A percentile compares a stretch with the other conserved stretches of the same genome.
Evolutionary conservation across 1,284 basidiomycete species (phyloP).

Genomic region (Ceratobasidium sp.): DNA sequence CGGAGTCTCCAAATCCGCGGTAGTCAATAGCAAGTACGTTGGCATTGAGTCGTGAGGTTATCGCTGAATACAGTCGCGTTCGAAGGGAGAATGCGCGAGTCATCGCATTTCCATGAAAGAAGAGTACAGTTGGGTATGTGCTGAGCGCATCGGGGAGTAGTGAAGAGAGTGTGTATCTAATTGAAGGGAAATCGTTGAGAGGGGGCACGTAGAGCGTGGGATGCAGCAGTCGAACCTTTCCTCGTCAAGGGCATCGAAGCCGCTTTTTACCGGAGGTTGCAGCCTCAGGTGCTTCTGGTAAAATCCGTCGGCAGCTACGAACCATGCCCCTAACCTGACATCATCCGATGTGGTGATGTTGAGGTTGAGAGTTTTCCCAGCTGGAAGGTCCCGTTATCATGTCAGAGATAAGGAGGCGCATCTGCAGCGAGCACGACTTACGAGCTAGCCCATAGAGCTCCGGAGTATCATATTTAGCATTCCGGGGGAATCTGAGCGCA

Average conservation of each 20-base stretch:
- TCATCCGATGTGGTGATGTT: constrained; percentile 77
- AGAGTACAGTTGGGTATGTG: constrained; percentile 76
- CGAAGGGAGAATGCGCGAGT: constrained; percentile 73
- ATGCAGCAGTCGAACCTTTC: not conserved
- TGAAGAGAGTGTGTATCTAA: constrained; percentile 44
- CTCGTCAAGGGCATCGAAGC: constrained; percentile 44
- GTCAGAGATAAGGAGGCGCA: constrained; percentile 4
- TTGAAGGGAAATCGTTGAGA: constrained; percentile 38
- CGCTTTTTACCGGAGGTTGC: constrained; percentile 37
- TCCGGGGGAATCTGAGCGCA: constrained; percentile 67
- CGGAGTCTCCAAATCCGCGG: constrained; percentile 63
- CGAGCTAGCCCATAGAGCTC: constrained; percentile 83
- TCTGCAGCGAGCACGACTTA: constrained; percentile 54
- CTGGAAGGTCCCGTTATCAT: constrained; percentile 52
- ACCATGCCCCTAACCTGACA: constrained; percentile 86
- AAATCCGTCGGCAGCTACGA: constrained; percentile 74
- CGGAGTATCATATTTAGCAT: constrained; percentile 67
- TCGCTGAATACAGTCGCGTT: constrained; percentile 65
- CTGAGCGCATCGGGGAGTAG: constrained; percentile 57
- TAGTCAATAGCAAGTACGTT: not conserved
- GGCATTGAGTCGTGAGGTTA: constrained; percentile 56
- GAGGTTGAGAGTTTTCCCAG: constrained; percentile 80
- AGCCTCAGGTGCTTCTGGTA: constrained; percentile 51
- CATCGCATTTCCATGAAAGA: constrained; percentile 89
- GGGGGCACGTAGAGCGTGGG: not conserved